Percentiles rank a stretch among this genome's conserved stretches.
Evolutionary conservation across 1,284 basidiomycete species (phyloP).

Genomic region (Dichomitus squalens): DNA sequence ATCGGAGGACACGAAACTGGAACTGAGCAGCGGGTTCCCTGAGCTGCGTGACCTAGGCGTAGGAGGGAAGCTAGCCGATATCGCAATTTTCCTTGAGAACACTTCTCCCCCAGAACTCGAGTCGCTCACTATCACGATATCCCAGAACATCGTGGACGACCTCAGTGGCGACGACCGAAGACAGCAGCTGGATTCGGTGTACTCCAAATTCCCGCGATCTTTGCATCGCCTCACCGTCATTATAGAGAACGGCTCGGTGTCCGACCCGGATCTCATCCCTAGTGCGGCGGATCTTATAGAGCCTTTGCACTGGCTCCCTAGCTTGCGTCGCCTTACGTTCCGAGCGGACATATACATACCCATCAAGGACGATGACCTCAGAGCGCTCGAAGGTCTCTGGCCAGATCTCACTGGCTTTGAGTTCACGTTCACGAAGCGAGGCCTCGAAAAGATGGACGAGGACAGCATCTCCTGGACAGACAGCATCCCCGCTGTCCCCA

Average conservation of each 20-base stretch:
- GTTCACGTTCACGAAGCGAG: neutral
- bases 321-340: neutral
- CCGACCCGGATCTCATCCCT: neutral
- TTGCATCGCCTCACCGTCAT: neutral
- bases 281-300: neutral
- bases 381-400: neutral
- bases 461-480: neutral
- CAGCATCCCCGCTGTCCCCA: constrained; percentile 1
- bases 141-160: constrained; percentile 1
- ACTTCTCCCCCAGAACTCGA: neutral
- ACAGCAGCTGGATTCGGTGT: neutral
- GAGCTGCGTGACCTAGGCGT: constrained; percentile 2
- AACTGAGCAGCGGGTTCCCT: neutral
- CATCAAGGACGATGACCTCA: neutral
- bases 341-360: neutral
- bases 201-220: neutral
- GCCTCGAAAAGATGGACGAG: neutral
- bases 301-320: neutral
- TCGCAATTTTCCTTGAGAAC: neutral
- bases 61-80: neutral
- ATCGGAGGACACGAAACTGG: neutral
- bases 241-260: neutral
- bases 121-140: neutral
- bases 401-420: neutral
- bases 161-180: neutral